Base-by-base conservation (phyloP, 139 green algal genomes). In the Chlorella sorokiniana region DNA sequence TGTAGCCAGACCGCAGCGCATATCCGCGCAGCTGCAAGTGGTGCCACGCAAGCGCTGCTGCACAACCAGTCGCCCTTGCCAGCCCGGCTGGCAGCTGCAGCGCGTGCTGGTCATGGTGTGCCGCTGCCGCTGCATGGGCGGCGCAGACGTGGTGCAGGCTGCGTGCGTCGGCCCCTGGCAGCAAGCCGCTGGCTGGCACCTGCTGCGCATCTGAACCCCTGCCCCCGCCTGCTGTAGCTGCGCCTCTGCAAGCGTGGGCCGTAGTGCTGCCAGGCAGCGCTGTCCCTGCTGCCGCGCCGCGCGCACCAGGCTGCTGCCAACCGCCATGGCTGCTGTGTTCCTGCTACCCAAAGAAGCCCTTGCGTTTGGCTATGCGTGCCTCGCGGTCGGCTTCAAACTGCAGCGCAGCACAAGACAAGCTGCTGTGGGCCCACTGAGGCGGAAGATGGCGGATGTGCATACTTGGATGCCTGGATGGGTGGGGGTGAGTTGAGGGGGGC, bases 251-350 rank as follows among this genome's bases (percentile, higher is more conserved):
- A 54, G 33, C 23, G 42, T 45, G 29, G 45, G 42, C n/a, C 38
- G 71, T 33, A 44, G 56, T 22, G 48, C 48, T 4, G 56, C 41
- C 23, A 78, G 48, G 27, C 73, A 25, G 5, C 14, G 73, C 37
- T 23, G 59, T 23, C 73, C 54, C 73, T 79, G 73, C 54, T 65
- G 71, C 48, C 73, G 52, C 33, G 37, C 73, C 5, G 73, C 73
- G 9, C 73, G 51, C 3, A 42, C 52, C 11, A 79, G 73, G 68
- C 29, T 59, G 68, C 41, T 41, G 68, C 40, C 40, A 37, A 33
- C 61, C 29, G 61, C 20, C 61, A 33, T 33, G 10, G n/a, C 52
- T 52, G 52, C 25, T 14, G 27, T 25, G 0, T 71, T 14, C 11
- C 18, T 5, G 27, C 61, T 38, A 79, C 4, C 52, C 44, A 61